A percentile compares a stretch with the other conserved stretches of the same genome.
Conservation (phyloP, 2,329 filamentous ascomycete species). For the Trichoderma sp. region DNA sequence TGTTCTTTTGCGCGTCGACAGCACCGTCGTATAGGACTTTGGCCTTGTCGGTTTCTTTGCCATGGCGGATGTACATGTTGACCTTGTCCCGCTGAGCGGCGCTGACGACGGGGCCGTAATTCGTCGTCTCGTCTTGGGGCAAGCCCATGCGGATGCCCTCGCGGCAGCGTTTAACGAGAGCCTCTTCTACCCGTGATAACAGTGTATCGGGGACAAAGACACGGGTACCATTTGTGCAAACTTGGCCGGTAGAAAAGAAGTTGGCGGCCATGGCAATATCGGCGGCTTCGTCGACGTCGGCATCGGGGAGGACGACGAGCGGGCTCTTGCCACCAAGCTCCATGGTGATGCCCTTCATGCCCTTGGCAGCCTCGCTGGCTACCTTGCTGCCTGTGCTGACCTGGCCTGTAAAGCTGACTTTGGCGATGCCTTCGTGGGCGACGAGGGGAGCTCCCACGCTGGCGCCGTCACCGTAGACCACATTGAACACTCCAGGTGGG, state of each 20-base stretch:
- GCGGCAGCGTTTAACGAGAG: slow-evolving; percentile 52
- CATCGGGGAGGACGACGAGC: slow-evolving; percentile 76
- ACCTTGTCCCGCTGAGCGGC: slow-evolving; percentile 76
- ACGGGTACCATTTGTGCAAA: slow-evolving; percentile 89
- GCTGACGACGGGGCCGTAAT: slow-evolving; percentile 83
- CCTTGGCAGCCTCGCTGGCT: slow-evolving; percentile 69
- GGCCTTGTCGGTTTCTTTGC: slow-evolving; percentile 71
- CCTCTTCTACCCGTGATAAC: slow-evolving; percentile 67
- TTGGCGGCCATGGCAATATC: slow-evolving; percentile 93
- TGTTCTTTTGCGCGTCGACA: slow-evolving; percentile 52
- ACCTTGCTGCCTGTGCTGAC: slow-evolving; percentile 83
- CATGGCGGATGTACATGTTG: slow-evolving; percentile 72
- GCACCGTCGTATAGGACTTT: slow-evolving; percentile 72
- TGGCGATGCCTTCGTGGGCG: slow-evolving; percentile 70
- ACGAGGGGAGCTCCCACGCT: slow-evolving; percentile 72
- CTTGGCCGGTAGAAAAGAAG: slow-evolving; percentile 88
- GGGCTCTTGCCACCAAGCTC: slow-evolving; percentile 88
- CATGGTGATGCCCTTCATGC: slow-evolving; percentile 91
- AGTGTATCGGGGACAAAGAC: slow-evolving; percentile 75
- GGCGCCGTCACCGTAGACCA: slow-evolving; percentile 77
- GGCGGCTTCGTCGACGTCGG: slow-evolving; percentile 75
- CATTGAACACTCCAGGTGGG: slow-evolving; percentile 82
- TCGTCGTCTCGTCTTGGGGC: slow-evolving; percentile 70
- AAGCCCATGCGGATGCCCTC: slow-evolving; percentile 77
- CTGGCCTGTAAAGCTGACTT: slow-evolving; percentile 89